A percentile compares a stretch with the other conserved stretches of the same genome.
Conservation (phyloP, 345 rosid genomes). For the Salix purpurea region DNA sequence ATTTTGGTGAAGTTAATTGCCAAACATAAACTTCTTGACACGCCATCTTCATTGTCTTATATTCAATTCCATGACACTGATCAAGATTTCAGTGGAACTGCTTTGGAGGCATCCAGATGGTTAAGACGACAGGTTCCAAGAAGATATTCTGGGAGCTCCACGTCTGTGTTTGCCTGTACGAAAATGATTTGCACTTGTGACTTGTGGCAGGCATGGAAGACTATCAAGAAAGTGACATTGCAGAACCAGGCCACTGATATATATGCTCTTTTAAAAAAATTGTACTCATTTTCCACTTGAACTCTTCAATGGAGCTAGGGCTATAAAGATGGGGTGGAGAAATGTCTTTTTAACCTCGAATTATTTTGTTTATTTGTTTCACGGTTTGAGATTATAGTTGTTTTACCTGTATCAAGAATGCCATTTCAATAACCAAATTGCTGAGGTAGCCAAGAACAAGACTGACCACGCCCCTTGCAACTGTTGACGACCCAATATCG, state of each 20-base stretch:
- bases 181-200: not conserved
- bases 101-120: conserved; percentile 71
- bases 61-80: not conserved
- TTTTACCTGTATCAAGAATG: conserved; percentile 83
- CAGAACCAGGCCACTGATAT: not conserved
- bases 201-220: not conserved
- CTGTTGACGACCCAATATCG: conserved; percentile 89
- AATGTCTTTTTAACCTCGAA: not conserved
- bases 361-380: not conserved
- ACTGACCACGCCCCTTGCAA: conserved; percentile 93
- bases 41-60: not conserved
- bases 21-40: not conserved
- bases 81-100: conserved; percentile 45
- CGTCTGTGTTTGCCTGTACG: conserved; percentile 76
- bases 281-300: not conserved
- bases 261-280: not conserved
- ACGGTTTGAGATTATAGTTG: not conserved
- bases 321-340: not conserved
- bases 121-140: conserved; percentile 86
- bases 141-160: conserved; percentile 89
- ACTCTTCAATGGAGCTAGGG: not conserved
- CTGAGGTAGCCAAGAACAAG: conserved; percentile 95
- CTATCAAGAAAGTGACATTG: not conserved
- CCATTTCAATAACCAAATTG: conserved; percentile 92
- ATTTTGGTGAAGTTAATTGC: not conserved